Evolutionary conservation across 176 grass and related monocot genomes (phyloP).

Genomic region (Oryza australiensis): DNA sequence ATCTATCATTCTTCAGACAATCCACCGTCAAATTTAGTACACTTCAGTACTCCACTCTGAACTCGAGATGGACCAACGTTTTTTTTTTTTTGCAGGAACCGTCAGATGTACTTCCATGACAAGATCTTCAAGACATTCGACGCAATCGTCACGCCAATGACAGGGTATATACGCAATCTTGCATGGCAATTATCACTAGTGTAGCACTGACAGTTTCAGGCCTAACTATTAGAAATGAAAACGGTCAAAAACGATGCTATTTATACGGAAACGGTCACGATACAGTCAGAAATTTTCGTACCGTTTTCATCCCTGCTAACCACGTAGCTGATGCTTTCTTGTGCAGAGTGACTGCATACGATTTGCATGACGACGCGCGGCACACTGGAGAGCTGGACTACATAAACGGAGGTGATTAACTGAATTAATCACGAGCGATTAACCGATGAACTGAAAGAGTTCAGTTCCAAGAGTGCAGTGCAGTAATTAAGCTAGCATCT

Average conservation of each 20-base stretch:
- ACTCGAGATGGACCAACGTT: not conserved
- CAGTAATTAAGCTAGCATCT: too few species aligned
- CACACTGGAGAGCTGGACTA: conserved; percentile 81
- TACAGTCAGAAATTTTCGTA: too few species aligned
- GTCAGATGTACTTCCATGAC: conserved; percentile 84
- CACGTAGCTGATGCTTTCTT: not conserved
- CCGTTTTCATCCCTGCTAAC: not conserved
- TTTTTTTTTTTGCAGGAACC: conserved; percentile 39
- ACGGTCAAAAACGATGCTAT: too few species aligned
- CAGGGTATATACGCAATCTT: not conserved
- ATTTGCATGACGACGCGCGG: conserved; percentile 58
- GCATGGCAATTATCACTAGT: not conserved
- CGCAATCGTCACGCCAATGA: conserved; percentile 84
- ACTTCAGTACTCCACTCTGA: not conserved
- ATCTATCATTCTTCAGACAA: not conserved
- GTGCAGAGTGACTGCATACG: conserved; percentile 63
- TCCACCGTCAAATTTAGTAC: not conserved
- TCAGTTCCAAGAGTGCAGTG: not conserved
- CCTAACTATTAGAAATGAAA: too few species aligned
- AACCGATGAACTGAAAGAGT: not conserved
- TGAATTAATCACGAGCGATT: not conserved
- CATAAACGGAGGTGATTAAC: conserved; percentile 75
- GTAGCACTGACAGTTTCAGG: not conserved
- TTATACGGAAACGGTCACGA: too few species aligned
- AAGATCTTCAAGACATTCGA: conserved; percentile 71